These are phyloP conservation scores for Puccinia polysora DNA, from an alignment of 1,284 basidiomycete genomes.

Conservation along the genomic window DNA sequence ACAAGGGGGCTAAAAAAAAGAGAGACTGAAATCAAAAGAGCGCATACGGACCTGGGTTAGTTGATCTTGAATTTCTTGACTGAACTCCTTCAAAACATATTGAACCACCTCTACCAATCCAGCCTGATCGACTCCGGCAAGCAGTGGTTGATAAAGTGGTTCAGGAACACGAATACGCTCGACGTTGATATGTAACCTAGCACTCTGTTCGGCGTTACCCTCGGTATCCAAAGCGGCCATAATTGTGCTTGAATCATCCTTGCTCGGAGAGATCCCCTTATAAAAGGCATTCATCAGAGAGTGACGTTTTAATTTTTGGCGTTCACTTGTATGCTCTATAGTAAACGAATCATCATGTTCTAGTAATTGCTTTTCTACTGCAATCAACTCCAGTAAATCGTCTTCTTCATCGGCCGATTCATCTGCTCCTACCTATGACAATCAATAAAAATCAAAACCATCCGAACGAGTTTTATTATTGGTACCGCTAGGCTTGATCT, in stretches of 20 bases:
- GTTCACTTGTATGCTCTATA: conserved; percentile 72
- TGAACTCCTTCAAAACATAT: conserved; percentile 76
- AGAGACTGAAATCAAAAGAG: no score
- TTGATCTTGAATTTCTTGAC: conserved; percentile 62
- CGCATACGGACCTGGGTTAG: conserved; percentile 61
- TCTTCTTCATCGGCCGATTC: conserved; percentile 96
- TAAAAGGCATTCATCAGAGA: conserved; percentile 78
- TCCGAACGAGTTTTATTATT: no score
- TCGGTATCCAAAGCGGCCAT: conserved; percentile 44
- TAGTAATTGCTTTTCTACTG: conserved; percentile 76
- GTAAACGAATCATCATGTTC: conserved; percentile 79
- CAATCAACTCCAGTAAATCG: conserved; percentile 67
- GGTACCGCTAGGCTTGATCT: no score
- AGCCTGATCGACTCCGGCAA: conserved; percentile 91
- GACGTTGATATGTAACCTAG: conserved; percentile 84
- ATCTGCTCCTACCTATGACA: conserved; percentile 62
- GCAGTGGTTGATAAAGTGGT: conserved; percentile 83
- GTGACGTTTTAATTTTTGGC: conserved; percentile 69
- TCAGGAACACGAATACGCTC: conserved; percentile 91
- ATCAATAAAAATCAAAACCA: not conserved
- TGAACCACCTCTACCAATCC: conserved; percentile 86
- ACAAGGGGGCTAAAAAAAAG: not conserved
- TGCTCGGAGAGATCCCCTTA: conserved; percentile 60
- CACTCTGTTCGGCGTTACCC: conserved; percentile 60
- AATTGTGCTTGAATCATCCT: conserved; percentile 60